Base-by-base conservation (phyloP, 352 stramenopile species). In the Phytophthora ohioensis region DNA sequence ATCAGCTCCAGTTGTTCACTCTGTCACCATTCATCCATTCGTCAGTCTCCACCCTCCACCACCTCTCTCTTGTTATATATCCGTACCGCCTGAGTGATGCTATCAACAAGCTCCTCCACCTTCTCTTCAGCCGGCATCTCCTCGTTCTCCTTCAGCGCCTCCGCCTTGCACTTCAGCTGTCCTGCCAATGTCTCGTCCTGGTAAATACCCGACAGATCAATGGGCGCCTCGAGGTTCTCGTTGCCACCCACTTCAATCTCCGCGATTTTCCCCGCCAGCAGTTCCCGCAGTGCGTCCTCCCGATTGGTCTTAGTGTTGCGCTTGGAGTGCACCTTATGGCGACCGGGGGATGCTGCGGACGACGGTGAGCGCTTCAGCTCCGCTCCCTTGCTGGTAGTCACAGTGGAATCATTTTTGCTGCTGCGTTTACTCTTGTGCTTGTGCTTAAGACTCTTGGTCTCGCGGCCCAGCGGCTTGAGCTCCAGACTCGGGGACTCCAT, bases 241-340 rank as follows among this genome's bases (percentile, higher is more conserved):
- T 93, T 84, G 49, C 84, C 85, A 36, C 89, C 89, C 45, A 96
- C 81, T 80, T 96, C 82, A 47, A 96, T 83, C 73, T 94, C 85
- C 1, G 87, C 89, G 57, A 96, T 96, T 67, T 96, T 96, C 39
- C 86, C 86, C 10, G 85, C 75, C 48, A 96, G 74, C 31, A 96
- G 60, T 39, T 96, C 87, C n/a, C 84, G 77, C 63, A 96, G 67
- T 31, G 82, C 78, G 38, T 91, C 86, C 54, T 92, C 87, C 1
- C 75, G 66, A 35, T 61, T 69, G 17, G 56, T 34, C 55, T 79
- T 75, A 32, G 38, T 53, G 58, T 55, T 57, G 58, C 67, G 55
- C 15, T 79, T 79, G 39, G 46, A 56, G 56, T 71, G 67, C 31
- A 57, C 49, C 54, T 78, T 72, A 54, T 80, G 76, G 39, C 69